Evolutionary conservation across 2,329 filamentous ascomycete species (phyloP), one percentile per base, ranked within the genome.

Genomic region (Metarhizium sp.): DNA sequence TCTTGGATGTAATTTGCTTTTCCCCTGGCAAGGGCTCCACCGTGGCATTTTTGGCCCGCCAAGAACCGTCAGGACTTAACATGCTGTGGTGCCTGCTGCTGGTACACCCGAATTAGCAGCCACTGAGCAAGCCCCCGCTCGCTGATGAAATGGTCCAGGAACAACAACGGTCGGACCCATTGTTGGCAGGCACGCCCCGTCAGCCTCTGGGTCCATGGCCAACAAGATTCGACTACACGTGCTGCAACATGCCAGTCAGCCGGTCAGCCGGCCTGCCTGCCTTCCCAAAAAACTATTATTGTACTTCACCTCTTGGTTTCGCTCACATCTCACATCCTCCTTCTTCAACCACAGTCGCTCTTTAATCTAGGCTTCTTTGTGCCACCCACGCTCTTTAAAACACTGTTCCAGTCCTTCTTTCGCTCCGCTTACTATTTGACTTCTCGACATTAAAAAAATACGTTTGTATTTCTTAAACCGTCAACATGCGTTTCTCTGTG

Each of bases 401-500:
- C 45, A 55, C 49, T 53, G 16, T 57, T 53, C 43, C 42, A 1
- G 20, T 61, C 57, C 32, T 57, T 59, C 52, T 42, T 56, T 58
- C 55, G 25, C 45, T 58, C 46, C 51, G 40, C 47, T 53, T 16
- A 45, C 4, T 11, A 7, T 18, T 38, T 18, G n/a, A 14, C 7
- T 11, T 38, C 30, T 36, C 29, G 7, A 48, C 45, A 30, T 20
- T 29, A 20, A 30, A 53, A 49, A 14, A 14, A 30, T 48, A 11
- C 25, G 10, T 48, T 29, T 14, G 34, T 16, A 36, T 25, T 32
- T 29, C 53, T 51, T 55, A 30, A 40, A 50, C 45, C 20, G 25
- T 45, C 75, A 82, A 77, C 58, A 84, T 84, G 80, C 77, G 74
- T 64, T 81, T 78, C 73, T 68, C 76, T 62, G 67, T 73, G 63